These are phyloP conservation scores for Tolypocladium nubicola DNA, from an alignment of 2,329 filamentous ascomycete species.

Conservation along the genomic window DNA sequence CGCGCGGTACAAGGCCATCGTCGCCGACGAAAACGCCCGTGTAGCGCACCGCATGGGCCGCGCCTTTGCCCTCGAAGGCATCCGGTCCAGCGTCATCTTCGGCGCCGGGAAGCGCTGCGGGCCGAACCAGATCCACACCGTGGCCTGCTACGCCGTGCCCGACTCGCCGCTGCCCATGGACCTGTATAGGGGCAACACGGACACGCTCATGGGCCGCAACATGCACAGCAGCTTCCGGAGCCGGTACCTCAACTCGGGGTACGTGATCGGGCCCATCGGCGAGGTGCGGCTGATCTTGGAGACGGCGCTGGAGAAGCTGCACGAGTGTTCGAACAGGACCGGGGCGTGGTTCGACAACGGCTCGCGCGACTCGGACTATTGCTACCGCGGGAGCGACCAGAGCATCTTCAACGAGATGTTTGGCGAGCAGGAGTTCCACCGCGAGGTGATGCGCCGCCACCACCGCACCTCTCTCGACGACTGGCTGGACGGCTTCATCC, in stretches of 20 bases:
- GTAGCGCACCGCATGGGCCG: slow-evolving; percentile 13
- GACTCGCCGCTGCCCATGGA: slow-evolving; percentile 15
- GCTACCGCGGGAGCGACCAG: slow-evolving; percentile 16
- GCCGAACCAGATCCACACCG: slow-evolving; percentile 11
- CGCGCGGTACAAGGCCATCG: slow-evolving; percentile 13
- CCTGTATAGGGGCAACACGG: slow-evolving; percentile 12
- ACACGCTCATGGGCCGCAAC: slow-evolving; percentile 10
- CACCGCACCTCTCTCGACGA: slow-evolving; percentile 10
- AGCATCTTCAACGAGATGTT: slow-evolving; percentile 17
- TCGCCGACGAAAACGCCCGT: slow-evolving; percentile 11
- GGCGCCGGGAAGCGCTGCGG: slow-evolving; percentile 16
- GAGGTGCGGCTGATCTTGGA: slow-evolving; percentile 12
- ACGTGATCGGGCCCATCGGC: slow-evolving; percentile 14
- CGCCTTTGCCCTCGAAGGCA: slow-evolving; percentile 10
- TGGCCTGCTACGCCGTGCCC: slow-evolving; percentile 16
- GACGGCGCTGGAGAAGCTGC: slow-evolving; percentile 11
- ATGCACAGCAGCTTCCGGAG: slow-evolving; percentile 9
- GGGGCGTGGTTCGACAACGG: slow-evolving; percentile 7
- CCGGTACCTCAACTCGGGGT: slow-evolving; percentile 15
- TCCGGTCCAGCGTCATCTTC: slow-evolving; percentile 14
- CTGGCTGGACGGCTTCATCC: slow-evolving; percentile 10
- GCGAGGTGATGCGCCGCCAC: slow-evolving; percentile 16
- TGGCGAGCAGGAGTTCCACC: slow-evolving; percentile 18
- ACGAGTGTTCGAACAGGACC: slow-evolving; percentile 7
- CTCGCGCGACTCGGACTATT: slow-evolving; percentile 5